Conservation (phyloP, 1,284 basidiomycete species). For the Cryptococcus floricola region DNA sequence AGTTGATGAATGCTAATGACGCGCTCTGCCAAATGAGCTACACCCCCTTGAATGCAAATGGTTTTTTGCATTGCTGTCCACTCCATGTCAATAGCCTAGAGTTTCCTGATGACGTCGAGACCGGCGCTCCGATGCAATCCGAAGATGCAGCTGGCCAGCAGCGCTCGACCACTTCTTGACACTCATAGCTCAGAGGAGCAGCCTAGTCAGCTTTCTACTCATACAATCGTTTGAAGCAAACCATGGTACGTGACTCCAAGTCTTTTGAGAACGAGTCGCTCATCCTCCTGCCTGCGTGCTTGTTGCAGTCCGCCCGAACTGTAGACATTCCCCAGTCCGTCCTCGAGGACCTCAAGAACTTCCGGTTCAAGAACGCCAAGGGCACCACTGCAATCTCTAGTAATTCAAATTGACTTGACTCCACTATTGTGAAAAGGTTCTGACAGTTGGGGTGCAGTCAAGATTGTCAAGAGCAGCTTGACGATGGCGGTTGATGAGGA, state of each 20-base stretch:
- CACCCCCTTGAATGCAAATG: not conserved
- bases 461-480: constrained; percentile 76
- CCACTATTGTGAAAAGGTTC: not conserved
- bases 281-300: no score
- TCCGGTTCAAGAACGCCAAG: constrained; percentile 66
- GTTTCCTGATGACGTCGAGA: no score
- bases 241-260: no score
- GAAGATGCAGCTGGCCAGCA: no score
- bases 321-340: constrained; percentile 76
- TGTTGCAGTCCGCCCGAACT: constrained; percentile 46
- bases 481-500: constrained; percentile 77
- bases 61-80: no score
- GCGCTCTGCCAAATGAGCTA: constrained; percentile 8
- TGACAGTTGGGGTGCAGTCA: constrained; percentile 52
- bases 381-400: constrained; percentile 69
- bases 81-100: no score
- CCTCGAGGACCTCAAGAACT: constrained; percentile 72
- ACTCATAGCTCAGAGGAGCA: no score
- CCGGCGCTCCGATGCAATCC: no score
- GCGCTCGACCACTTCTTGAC: no score
- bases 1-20: constrained; percentile 2
- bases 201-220: no score
- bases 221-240: no score
- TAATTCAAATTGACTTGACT: constrained; percentile 19
- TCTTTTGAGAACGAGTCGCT: no score